Percentiles rank a stretch among this genome's conserved stretches.
Evolutionary conservation across 345 rosid species (phyloP).

Genomic region (Populus alba): DNA sequence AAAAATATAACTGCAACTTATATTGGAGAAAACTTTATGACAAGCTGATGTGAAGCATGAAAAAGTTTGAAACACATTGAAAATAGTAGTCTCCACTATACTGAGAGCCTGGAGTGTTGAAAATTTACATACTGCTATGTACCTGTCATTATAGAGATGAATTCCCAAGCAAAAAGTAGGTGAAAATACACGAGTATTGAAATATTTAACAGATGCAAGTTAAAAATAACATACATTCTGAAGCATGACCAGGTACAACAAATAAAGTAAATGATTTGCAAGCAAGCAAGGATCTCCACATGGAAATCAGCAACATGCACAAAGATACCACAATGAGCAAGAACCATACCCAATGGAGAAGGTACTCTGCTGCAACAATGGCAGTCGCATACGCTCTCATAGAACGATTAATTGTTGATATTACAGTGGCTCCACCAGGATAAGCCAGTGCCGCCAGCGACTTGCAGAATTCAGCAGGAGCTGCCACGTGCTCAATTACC

Average conservation of each 20-base stretch:
- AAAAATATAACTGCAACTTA: neutral
- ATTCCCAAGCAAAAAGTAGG: too few relatives aligned
- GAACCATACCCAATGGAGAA: constrained; percentile 72
- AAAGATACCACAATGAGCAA: neutral
- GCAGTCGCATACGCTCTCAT: constrained; percentile 83
- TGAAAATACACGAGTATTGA: neutral
- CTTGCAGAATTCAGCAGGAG: constrained; percentile 89
- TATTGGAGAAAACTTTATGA: neutral
- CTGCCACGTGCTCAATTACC: constrained; percentile 96
- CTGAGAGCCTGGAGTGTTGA: too few relatives aligned
- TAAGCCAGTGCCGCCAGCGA: constrained; percentile 65
- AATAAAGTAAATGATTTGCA: neutral
- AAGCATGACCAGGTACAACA: neutral
- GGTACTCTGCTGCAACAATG: constrained; percentile 85
- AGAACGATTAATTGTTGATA: constrained; percentile 83
- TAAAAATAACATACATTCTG: neutral
- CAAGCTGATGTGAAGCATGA: too few relatives aligned
- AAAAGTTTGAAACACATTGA: too few relatives aligned
- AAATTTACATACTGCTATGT: too few relatives aligned
- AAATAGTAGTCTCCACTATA: too few relatives aligned
- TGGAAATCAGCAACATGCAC: too few relatives aligned
- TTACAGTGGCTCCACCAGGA: constrained; percentile 66
- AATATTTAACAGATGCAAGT: neutral
- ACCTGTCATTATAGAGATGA: too few relatives aligned
- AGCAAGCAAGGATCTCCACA: neutral